Conservation (phyloP, 2,329 filamentous ascomycete genomes). For the Exophiala calicioides region DNA sequence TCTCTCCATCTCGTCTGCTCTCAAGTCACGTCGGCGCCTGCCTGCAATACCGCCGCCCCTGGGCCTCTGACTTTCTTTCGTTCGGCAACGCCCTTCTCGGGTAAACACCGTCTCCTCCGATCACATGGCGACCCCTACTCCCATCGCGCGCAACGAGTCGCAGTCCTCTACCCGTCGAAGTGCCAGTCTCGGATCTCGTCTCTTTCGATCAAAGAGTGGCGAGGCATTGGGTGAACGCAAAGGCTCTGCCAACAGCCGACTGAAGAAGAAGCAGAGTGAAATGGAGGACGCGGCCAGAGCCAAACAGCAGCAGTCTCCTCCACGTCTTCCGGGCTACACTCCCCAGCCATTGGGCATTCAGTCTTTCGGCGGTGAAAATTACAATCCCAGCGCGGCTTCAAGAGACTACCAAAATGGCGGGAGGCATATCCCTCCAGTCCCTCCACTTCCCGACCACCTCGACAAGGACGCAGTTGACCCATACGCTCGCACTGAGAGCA, state of each 20-base stretch:
- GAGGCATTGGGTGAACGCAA: constrained; percentile 30
- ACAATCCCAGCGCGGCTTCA: constrained; percentile 19
- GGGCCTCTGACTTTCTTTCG: constrained; percentile 8
- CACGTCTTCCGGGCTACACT: constrained; percentile 26
- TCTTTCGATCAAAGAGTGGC: constrained; percentile 30
- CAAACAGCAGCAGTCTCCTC: constrained; percentile 25
- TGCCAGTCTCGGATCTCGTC: constrained; percentile 28
- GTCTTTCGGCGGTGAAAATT: constrained; percentile 29
- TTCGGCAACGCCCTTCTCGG: constrained; percentile 8
- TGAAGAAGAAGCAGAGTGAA: constrained; percentile 28
- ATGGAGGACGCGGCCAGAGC: constrained; percentile 25
- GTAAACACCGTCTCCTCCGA: constrained; percentile 2
- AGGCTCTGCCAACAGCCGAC: constrained; percentile 19
- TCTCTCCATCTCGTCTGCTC: neutral
- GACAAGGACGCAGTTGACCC: constrained; percentile 57
- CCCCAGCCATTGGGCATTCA: constrained; percentile 29
- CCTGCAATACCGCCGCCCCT: constrained; percentile 1
- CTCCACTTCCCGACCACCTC: constrained; percentile 23
- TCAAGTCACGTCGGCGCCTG: constrained; percentile 21
- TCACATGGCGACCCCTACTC: constrained; percentile 25
- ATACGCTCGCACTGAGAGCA: constrained; percentile 84
- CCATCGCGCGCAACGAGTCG: constrained; percentile 28
- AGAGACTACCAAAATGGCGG: constrained; percentile 22
- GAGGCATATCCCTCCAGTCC: constrained; percentile 23
- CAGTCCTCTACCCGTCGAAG: constrained; percentile 25